Conservation (phyloP, 2,329 filamentous ascomycete genomes). For the Xylariaceae sp. region DNA sequence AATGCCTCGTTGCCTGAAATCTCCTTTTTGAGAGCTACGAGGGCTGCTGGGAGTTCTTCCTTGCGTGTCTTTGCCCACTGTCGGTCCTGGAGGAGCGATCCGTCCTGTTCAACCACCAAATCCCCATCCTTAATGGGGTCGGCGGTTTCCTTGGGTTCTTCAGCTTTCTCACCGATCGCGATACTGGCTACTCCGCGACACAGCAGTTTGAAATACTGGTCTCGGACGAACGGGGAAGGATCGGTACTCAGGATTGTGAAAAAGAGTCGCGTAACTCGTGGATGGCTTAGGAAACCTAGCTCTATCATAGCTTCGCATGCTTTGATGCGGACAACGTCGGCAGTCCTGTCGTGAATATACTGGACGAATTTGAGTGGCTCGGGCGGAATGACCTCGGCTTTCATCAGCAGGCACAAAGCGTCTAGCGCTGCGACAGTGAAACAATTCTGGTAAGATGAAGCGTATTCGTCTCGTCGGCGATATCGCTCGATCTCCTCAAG, state of each 20-base stretch:
- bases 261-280: conserved; percentile 51
- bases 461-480: conserved; percentile 64
- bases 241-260: conserved; percentile 57
- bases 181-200: conserved; percentile 56
- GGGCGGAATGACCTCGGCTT: conserved; percentile 53
- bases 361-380: conserved; percentile 54
- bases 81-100: conserved; percentile 39
- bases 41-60: conserved; percentile 43
- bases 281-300: conserved; percentile 54
- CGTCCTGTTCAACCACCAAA: conserved; percentile 45
- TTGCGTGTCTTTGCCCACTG: conserved; percentile 45
- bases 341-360: conserved; percentile 60
- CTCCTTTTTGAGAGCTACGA: conserved; percentile 44
- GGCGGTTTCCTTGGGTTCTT: conserved; percentile 26
- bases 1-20: conserved; percentile 42
- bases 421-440: conserved; percentile 59
- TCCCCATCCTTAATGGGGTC: conserved; percentile 36
- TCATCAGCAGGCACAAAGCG: conserved; percentile 59
- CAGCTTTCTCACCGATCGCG: conserved; percentile 55
- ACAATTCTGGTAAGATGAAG: conserved; percentile 61
- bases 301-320: conserved; percentile 60
- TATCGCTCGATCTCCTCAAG: conserved; percentile 62
- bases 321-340: conserved; percentile 59
- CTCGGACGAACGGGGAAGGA: conserved; percentile 57
- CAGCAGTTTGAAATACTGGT: conserved; percentile 54